Conservation (phyloP, 345 rosid species). For the Populus nigra region DNA sequence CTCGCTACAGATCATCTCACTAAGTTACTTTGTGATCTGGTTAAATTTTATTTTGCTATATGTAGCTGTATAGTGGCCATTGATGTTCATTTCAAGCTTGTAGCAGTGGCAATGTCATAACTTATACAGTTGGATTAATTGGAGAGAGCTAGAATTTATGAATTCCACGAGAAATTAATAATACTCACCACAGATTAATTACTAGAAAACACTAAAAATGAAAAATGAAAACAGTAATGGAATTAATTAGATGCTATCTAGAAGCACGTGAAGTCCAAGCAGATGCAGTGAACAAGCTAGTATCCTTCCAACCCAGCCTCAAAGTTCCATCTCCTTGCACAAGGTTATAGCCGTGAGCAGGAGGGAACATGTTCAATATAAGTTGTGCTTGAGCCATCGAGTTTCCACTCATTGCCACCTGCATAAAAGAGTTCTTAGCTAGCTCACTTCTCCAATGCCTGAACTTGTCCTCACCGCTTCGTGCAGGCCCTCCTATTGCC, state of each 20-base stretch:
- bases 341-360: constrained; percentile 57
- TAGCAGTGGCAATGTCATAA: no score
- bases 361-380: constrained; percentile 59
- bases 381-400: constrained; percentile 75
- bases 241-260: constrained; percentile 12
- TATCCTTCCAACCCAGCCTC: constrained; percentile 67
- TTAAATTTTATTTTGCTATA: no score
- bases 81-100: no score
- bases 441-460: constrained; percentile 55
- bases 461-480: constrained; percentile 68
- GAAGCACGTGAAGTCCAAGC: constrained; percentile 53
- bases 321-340: constrained; percentile 61
- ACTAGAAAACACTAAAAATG: no score
- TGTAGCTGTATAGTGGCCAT: no score
- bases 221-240: not conserved
- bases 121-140: not conserved
- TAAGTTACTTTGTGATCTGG: no score
- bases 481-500: constrained; percentile 64
- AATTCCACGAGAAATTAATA: not conserved
- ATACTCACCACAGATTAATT: not conserved
- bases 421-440: constrained; percentile 23
- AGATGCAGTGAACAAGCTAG: constrained; percentile 62
- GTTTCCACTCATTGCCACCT: constrained; percentile 56
- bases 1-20: no score
- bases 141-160: not conserved